Evolutionary conservation across 805 yeast species (phyloP).

Genomic region (Ogataea ganodermae): DNA sequence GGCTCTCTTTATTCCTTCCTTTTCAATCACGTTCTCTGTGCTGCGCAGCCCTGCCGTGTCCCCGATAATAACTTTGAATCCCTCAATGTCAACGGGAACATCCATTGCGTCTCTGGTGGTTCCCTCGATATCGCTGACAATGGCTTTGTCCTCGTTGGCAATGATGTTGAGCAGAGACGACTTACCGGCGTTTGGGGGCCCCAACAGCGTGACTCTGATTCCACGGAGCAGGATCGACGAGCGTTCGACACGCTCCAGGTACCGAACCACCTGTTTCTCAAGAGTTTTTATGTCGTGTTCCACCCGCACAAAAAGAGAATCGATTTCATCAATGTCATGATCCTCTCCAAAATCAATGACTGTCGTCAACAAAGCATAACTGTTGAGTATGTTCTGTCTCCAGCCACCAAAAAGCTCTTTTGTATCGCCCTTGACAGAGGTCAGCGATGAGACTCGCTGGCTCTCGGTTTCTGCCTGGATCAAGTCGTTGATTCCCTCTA

Average conservation of each 20-base stretch:
- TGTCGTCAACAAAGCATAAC: constrained; percentile 79
- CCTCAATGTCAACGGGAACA: constrained; percentile 76
- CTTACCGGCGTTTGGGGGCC: constrained; percentile 97
- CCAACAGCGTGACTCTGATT: constrained; percentile 69
- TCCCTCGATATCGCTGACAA: constrained; percentile 89
- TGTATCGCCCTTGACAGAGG: constrained; percentile 71
- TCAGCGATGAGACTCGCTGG: constrained; percentile 75
- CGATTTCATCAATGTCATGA: constrained; percentile 72
- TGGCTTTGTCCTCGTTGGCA: constrained; percentile 80
- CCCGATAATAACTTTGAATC: constrained; percentile 79
- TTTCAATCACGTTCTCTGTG: constrained; percentile 44
- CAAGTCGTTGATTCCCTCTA: constrained; percentile 85
- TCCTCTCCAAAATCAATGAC: constrained; percentile 95
- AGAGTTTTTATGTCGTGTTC: constrained; percentile 43
- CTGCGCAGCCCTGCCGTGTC: constrained; percentile 92
- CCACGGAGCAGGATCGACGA: constrained; percentile 73
- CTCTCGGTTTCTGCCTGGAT: constrained; percentile 93
- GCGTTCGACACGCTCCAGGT: constrained; percentile 48
- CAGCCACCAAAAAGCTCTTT: constrained; percentile 57
- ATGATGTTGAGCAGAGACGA: constrained; percentile 80
- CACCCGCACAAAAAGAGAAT: constrained; percentile 53
- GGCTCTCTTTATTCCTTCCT: constrained; percentile 82
- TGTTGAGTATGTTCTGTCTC: constrained; percentile 65
- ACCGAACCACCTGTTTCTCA: constrained; percentile 45
- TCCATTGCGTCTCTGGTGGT: constrained; percentile 91